A percentile compares a stretch with the other conserved stretches of the same genome.
phyloP scores from a whole-genome alignment of 2,329 filamentous ascomycete genomes.

The Botrytis aclada region DNA sequence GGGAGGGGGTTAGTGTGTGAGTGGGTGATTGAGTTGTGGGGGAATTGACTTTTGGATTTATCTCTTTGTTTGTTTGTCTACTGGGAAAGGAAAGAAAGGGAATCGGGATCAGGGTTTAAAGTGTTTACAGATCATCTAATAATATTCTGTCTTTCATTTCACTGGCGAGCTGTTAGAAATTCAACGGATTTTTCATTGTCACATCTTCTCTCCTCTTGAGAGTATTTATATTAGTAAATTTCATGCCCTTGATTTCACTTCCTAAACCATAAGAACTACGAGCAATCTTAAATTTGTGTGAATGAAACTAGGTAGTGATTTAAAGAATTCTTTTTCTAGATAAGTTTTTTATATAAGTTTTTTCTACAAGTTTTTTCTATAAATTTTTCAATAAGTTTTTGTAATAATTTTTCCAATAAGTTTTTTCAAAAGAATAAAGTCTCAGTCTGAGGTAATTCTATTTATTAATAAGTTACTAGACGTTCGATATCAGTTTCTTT shows the following conservation, averaged over 20 bases:
- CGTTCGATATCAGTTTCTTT: neutral
- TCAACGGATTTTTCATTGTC: neutral
- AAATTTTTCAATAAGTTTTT: too few species aligned
- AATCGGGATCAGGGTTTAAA: neutral
- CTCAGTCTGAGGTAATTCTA: neutral
- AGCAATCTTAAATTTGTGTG: neutral
- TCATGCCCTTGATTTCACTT: neutral
- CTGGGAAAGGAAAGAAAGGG: neutral
- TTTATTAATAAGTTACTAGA: neutral
- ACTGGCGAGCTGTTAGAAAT: neutral
- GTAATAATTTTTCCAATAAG: too few species aligned
- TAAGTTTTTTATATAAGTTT: too few species aligned
- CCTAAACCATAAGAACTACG: accelerated
- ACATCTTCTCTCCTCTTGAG: neutral
- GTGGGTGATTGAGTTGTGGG: neutral
- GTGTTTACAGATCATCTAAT: neutral
- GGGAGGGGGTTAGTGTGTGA: neutral
- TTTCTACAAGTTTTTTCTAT: too few species aligned
- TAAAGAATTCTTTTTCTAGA: too few species aligned
- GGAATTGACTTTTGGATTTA: neutral
- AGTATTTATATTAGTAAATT: neutral
- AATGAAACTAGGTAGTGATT: neutral
- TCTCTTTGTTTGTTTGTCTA: neutral
- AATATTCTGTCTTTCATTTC: neutral
- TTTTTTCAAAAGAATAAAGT: too few species aligned